Conservation (phyloP, 2,329 filamentous ascomycete genomes). For the Zalaria sp. region DNA sequence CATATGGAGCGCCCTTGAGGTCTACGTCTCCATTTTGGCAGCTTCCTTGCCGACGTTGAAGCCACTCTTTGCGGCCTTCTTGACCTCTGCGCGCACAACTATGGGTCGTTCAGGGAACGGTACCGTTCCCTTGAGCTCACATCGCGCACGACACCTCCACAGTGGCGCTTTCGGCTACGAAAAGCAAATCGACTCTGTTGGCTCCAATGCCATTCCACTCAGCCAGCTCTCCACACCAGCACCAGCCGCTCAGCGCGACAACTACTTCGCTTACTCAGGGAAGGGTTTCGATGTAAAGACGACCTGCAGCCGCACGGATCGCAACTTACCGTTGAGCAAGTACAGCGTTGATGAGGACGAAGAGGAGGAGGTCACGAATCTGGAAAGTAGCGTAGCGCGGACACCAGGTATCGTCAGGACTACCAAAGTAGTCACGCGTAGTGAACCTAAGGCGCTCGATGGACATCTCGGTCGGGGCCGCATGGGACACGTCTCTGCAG, state of each 20-base stretch:
- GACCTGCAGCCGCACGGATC: not conserved
- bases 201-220: not conserved
- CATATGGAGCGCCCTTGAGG: constrained; percentile 31
- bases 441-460: not conserved
- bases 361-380: too few species aligned
- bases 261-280: not conserved
- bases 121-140: not conserved
- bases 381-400: too few species aligned
- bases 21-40: constrained; percentile 29
- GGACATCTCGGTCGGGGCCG: too few species aligned
- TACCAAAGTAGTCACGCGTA: not conserved
- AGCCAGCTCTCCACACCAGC: not conserved
- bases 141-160: not conserved
- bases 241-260: not conserved
- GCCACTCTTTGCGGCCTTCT: constrained; percentile 22
- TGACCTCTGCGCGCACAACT: constrained; percentile 12
- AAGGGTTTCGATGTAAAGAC: not conserved
- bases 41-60: constrained; percentile 29
- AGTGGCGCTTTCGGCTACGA: not conserved
- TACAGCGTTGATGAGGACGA: too few species aligned
- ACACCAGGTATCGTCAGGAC: constrained; percentile 4
- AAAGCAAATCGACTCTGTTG: not conserved
- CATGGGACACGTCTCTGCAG: too few species aligned
- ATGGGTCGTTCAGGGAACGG: not conserved
- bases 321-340: too few species aligned